phyloP scores from a whole-genome alignment of 2,329 filamentous ascomycete species.

The Epichloe coenophiala region DNA sequence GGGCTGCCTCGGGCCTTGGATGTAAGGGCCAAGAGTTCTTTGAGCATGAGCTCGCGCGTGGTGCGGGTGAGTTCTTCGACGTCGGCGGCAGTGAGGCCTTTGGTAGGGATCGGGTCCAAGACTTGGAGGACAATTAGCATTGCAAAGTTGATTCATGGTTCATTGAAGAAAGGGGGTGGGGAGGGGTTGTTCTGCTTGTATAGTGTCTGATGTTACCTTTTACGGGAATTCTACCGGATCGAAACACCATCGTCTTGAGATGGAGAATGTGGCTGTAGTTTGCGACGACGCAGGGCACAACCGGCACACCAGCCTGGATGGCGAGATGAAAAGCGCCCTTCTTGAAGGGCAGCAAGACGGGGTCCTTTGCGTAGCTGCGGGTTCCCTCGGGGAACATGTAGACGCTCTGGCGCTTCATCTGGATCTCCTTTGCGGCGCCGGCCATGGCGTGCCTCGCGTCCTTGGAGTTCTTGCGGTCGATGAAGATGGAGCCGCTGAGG shows the following conservation, averaged over 20 bases:
- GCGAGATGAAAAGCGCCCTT: constrained; percentile 97
- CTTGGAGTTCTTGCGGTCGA: constrained; percentile 75
- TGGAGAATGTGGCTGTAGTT: constrained; percentile 67
- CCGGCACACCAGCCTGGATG: constrained; percentile 82
- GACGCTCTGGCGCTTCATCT: constrained; percentile 55
- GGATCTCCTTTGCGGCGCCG: constrained; percentile 70
- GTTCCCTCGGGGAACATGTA: constrained; percentile 91
- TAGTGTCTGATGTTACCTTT: constrained; percentile 43
- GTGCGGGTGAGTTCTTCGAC: constrained; percentile 59
- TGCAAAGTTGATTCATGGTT: too few relatives aligned
- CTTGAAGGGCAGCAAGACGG: constrained; percentile 85
- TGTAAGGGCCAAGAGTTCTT: constrained; percentile 43
- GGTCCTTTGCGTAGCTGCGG: constrained; percentile 72
- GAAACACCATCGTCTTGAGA: constrained; percentile 50
- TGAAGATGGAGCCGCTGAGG: constrained; percentile 82
- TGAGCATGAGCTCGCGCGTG: constrained; percentile 64
- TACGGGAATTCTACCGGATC: constrained; percentile 55
- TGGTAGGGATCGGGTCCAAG: constrained; percentile 66
- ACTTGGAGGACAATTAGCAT: constrained; percentile 32
- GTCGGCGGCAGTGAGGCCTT: constrained; percentile 57
- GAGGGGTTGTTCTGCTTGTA: too few relatives aligned
- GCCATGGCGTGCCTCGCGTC: constrained; percentile 78
- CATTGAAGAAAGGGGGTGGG: too few relatives aligned
- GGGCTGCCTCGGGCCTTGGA: constrained; percentile 32
- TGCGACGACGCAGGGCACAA: constrained; percentile 72